Evolutionary conservation across 176 grass and related monocot species (phyloP).

Genomic region (Eremochloa ophiuroides): DNA sequence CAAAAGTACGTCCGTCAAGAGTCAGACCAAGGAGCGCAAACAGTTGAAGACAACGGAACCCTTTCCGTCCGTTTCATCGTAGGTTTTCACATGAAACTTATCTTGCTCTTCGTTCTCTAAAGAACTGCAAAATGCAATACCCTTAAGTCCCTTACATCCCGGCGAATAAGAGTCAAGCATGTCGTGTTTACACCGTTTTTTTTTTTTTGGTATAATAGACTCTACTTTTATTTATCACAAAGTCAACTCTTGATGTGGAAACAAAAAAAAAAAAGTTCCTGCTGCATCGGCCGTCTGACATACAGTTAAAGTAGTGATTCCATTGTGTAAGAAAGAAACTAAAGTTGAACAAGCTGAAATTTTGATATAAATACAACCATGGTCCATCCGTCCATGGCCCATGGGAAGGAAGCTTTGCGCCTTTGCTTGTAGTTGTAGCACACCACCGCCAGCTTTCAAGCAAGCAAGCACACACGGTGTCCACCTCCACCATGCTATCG

Average conservation of each 20-base stretch:
- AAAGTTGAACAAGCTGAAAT: neutral
- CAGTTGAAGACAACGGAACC: neutral
- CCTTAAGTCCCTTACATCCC: neutral
- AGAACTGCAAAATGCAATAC: neutral
- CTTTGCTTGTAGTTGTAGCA: conserved; percentile 22
- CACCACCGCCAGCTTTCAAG: neutral
- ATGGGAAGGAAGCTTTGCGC: neutral
- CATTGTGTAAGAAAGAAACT: neutral
- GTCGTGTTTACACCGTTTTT: neutral
- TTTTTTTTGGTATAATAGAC: neutral
- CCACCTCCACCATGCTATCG: conserved; percentile 11
- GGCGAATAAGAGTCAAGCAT: neutral
- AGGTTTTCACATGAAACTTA: neutral
- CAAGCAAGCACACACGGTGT: conserved; percentile 9
- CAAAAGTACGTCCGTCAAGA: neutral
- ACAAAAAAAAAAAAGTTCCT: neutral
- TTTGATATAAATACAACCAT: conserved; percentile 21
- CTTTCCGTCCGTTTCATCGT: neutral
- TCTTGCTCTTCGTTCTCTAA: neutral
- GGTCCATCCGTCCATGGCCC: neutral
- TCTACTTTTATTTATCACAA: neutral
- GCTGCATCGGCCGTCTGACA: neutral
- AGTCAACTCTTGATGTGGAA: conserved; percentile 21
- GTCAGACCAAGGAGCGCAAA: neutral
- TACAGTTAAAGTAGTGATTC: neutral